These are phyloP conservation scores for Annulohypoxylon stygium DNA, from an alignment of 495 filamentous ascomycete species.

Conservation along the genomic window DNA sequence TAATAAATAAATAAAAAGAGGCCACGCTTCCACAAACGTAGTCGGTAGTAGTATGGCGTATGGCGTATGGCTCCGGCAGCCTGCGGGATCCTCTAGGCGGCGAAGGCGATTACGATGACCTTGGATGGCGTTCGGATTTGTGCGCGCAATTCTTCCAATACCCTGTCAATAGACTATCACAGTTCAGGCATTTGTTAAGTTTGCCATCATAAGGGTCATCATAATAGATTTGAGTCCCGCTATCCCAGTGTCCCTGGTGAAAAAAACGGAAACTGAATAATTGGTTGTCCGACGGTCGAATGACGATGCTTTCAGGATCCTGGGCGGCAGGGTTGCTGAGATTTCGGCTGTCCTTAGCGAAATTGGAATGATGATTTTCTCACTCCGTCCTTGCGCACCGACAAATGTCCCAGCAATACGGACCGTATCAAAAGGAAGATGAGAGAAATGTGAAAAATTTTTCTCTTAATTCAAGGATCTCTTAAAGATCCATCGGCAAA, in stretches of 20 bases:
- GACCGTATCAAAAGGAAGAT: constrained; percentile 41
- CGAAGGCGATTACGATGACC: constrained; percentile 47
- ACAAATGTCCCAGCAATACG: constrained; percentile 41
- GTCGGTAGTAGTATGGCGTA: constrained; percentile 30
- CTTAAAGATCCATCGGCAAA: constrained; percentile 38
- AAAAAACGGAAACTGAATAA: constrained; percentile 39
- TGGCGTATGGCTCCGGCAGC: constrained; percentile 10
- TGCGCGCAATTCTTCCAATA: constrained; percentile 27
- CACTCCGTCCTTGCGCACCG: constrained; percentile 39
- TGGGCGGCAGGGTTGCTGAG: constrained; percentile 40
- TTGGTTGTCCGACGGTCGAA: constrained; percentile 35
- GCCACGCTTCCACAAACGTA: constrained; percentile 36
- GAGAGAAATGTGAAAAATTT: constrained; percentile 39
- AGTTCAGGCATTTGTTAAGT: constrained; percentile 37
- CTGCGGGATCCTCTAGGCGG: constrained; percentile 34
- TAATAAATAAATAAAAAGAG: constrained; percentile 21
- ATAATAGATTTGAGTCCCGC: constrained; percentile 39
- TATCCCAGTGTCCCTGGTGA: constrained; percentile 20
- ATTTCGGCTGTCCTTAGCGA: constrained; percentile 52
- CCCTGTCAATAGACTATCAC: constrained; percentile 42
- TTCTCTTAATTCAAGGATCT: constrained; percentile 35
- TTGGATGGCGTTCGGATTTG: not conserved
- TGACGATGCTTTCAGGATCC: constrained; percentile 46
- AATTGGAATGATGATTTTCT: constrained; percentile 46
- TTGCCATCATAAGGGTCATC: constrained; percentile 40